Evolutionary conservation across 2,329 filamentous ascomycete genomes (phyloP), one percentile per base, ranked within the genome.

Genomic region (Herpotrichia juniperi): DNA sequence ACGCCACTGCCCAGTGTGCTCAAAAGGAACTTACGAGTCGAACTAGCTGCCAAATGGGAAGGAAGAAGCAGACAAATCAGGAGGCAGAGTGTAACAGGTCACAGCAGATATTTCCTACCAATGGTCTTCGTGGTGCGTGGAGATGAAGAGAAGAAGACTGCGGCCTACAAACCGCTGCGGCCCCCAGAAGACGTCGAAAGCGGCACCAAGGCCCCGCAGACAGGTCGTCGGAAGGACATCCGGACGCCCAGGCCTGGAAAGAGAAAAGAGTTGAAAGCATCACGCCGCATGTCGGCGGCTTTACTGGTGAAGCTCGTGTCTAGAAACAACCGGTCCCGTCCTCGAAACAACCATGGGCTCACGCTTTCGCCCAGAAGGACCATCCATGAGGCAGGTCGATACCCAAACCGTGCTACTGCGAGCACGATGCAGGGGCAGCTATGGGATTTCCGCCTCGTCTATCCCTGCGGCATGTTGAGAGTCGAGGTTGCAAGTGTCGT

Each of bases 171-270:
- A 37, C 16, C 9, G 37, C 9, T 8, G 49, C 43, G 22, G 39
- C 19, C 31, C 49, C 22, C 12, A 17, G 61, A 59, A 57, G 50
- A 58, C 57, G 59, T 52, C 45, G 53, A 57, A 50, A 43, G 50
- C 51, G 58, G 56, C 58, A 51, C 50, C 46, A 57, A 53, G 52
- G 50, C 50, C 59, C 60, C 57, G 58, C 58, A 61, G 53, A 54
- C 32, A 44, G 44, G 17, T 30, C 46, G 45, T 66, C 66, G 66
- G 64, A 62, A 61, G 60, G 52, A 63, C 61, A 69, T 71, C 67
- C 68, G 61, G 58, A 51, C 46, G 59, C 45, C 46, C 57, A 62
- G 61, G 53, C 45, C 43, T 51, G 45, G 31, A 17, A 35, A 21
- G 43, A 22, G 28, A 28, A 16, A 35, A 35, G 21, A n/a, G n/a